Conservation (phyloP, 2,329 filamentous ascomycete species). For the Exophiala aquamarina region DNA sequence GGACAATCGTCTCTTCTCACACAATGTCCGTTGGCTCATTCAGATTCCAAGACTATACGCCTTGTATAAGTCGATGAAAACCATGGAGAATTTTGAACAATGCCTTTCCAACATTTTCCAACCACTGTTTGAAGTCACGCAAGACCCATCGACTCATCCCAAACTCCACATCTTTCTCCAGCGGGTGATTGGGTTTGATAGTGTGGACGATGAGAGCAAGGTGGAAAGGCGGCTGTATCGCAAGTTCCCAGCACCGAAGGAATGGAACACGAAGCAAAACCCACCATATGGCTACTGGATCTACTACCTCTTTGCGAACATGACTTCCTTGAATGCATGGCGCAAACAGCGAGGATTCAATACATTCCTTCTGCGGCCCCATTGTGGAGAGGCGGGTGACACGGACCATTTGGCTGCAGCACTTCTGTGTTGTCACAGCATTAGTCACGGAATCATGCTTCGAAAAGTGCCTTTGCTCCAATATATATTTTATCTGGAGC, state of each 20-base stretch:
- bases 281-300: conserved; percentile 99
- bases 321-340: conserved; percentile 88
- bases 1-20: conserved; percentile 96
- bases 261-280: conserved; percentile 91
- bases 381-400: conserved; percentile 95
- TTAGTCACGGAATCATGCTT: conserved; percentile 88
- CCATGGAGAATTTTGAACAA: conserved; percentile 88
- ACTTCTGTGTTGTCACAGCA: conserved; percentile 90
- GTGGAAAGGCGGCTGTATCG: conserved; percentile 88
- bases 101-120: conserved; percentile 89
- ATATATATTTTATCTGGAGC: conserved; percentile 96
- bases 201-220: conserved; percentile 98
- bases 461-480: conserved; percentile 93
- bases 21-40: conserved; percentile 95
- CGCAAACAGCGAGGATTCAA: conserved; percentile 91
- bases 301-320: conserved; percentile 94
- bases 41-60: conserved; percentile 94
- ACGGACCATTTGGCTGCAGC: conserved; percentile 93
- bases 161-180: conserved; percentile 95
- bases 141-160: conserved; percentile 79
- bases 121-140: conserved; percentile 91
- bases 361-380: conserved; percentile 87
- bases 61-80: conserved; percentile 84
- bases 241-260: conserved; percentile 88
- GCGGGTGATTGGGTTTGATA: conserved; percentile 93